Evolutionary conservation across 306 rosid genomes (phyloP), one percentile per base, ranked within the genome.

Genomic region (Cucurbita ficifolia): DNA sequence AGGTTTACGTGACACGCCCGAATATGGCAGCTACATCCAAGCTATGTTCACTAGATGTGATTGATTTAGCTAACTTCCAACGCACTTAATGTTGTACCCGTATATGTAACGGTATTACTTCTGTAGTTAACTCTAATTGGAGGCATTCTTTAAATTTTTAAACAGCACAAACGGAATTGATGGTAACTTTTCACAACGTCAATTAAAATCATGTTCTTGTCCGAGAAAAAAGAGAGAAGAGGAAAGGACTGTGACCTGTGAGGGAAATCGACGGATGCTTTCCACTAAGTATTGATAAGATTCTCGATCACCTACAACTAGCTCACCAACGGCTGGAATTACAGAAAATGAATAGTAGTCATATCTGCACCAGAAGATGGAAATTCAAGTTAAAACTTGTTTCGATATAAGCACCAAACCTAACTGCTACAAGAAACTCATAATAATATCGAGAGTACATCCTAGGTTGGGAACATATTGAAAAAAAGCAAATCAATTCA

Each of bases 251-350:
- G 48, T 72, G 76, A 94, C 97, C 97, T 94, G 99, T 6, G 92
- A 16, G 48, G 99, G 97, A 64, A 94, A 94, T 63, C 90, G 90
- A 59, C 90, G 87, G 71, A 91, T 88, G 79, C 99, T 94, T 80
- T 94, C 99, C 56, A 94, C 99, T 73, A 94, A 82, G 88, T 94
- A 94, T 78, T 91, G 96, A 84, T 94, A 94, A 50, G 99, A 94
- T 74, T 83, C 82, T 53, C 95, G 88, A 75, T 91, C 97, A 3
- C 92, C 91, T 13, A 89, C 88, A 86, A 91, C 88, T 72, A 91
- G 62, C 88, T 91, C 90, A 67, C 97, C 97, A 50, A 91, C 29
- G 59, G 86, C 72, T 36, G 96, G 99, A 83, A 89, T 91, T 49
- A 89, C 72, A 1, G 86, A 84, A 84, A 91, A 91, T 19, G 97